Evolutionary conservation across 2,329 filamentous ascomycete species (phyloP).

Genomic region (Claviceps cyperi): DNA sequence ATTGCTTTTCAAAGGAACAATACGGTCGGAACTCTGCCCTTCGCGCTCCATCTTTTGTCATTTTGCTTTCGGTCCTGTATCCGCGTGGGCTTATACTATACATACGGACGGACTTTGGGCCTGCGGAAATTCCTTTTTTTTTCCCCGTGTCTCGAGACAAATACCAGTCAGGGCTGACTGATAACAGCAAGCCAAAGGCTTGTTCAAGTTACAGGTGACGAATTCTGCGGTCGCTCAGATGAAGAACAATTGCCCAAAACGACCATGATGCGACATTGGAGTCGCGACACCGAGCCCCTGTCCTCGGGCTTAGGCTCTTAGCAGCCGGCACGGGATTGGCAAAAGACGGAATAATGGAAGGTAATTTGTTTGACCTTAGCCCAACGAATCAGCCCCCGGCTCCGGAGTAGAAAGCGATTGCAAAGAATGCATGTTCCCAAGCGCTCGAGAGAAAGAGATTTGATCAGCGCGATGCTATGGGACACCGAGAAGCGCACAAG

Average conservation of each 20-base stretch:
- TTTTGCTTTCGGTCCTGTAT: no score
- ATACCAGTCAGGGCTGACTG: background rate
- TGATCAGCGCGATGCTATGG: background rate
- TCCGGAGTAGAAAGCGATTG: no score
- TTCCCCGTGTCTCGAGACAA: background rate
- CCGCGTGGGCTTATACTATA: no score
- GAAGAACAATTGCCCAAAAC: background rate
- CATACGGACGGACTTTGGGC: background rate
- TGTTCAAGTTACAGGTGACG: background rate
- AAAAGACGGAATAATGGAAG: background rate
- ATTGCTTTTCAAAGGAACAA: background rate
- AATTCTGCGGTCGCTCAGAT: background rate
- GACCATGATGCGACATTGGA: background rate
- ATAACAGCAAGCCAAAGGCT: background rate
- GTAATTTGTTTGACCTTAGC: background rate
- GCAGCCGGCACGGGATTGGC: background rate
- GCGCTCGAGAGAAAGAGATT: background rate
- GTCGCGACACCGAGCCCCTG: background rate
- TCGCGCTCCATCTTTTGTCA: no score
- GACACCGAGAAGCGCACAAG: background rate
- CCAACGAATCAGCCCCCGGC: background rate
- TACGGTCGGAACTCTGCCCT: background rate
- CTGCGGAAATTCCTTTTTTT: background rate
- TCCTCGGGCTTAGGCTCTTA: background rate
- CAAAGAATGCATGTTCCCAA: no score